Evolutionary conservation across 2,329 filamentous ascomycete species (phyloP).

Genomic region (Myotisia sp.): DNA sequence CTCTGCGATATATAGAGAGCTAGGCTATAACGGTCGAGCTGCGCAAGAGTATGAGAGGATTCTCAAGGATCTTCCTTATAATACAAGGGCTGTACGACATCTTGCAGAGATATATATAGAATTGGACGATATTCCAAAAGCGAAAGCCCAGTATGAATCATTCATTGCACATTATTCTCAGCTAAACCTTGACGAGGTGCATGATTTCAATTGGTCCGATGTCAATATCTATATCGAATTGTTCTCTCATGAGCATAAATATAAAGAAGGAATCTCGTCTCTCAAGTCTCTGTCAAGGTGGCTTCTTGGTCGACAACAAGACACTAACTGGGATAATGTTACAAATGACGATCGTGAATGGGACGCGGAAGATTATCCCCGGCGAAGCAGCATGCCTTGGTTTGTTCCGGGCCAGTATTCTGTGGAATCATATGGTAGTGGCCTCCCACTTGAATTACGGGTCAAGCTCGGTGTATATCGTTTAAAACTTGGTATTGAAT

Average conservation of each 20-base stretch:
- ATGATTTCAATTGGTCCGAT: constrained; percentile 58
- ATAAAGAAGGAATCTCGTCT: constrained; percentile 51
- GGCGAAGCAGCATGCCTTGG: constrained; percentile 47
- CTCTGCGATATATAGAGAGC: constrained; percentile 41
- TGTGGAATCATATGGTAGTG: constrained; percentile 50
- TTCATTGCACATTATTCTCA: constrained; percentile 38
- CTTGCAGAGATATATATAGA: constrained; percentile 45
- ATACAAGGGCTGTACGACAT: constrained; percentile 40
- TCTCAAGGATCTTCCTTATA: constrained; percentile 39
- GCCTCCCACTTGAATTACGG: constrained; percentile 67
- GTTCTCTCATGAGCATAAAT: constrained; percentile 50
- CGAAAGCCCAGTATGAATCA: constrained; percentile 38
- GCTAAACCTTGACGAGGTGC: constrained; percentile 30
- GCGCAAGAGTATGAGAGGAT: constrained; percentile 41
- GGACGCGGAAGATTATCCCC: constrained; percentile 55
- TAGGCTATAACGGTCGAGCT: constrained; percentile 34
- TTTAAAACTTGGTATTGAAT: constrained; percentile 50
- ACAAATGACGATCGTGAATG: constrained; percentile 74
- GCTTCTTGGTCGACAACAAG: constrained; percentile 61
- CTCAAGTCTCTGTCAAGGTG: constrained; percentile 64
- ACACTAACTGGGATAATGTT: constrained; percentile 62
- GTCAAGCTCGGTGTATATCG: constrained; percentile 73
- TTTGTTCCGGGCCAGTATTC: constrained; percentile 45
- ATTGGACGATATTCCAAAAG: constrained; percentile 34
- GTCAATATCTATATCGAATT: constrained; percentile 75